Evolutionary conservation across 495 filamentous ascomycete genomes (phyloP), one percentile per base, ranked within the genome.

Genomic region (Talaromyces trachyspermus): DNA sequence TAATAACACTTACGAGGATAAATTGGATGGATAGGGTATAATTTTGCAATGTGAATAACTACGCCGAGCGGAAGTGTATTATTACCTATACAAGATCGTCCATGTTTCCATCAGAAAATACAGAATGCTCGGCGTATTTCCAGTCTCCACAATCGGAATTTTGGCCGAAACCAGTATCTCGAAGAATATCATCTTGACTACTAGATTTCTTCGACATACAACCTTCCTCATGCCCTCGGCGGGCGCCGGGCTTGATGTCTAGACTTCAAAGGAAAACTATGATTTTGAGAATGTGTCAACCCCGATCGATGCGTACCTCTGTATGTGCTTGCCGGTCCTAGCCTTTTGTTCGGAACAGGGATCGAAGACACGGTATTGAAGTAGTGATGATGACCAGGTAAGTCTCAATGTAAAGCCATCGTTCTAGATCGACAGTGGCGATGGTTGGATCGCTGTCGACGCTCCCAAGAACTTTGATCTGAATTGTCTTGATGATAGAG

Each of bases 331-430:
- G 5, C 8, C 6, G 18, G 17, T 10, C 25, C 15, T 14, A 18
- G 3, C 15, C 32, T 32, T 5, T 29, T 14, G 17, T 44, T 3
- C 42, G 25, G 5, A 49, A 37, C 22, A 65, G 41, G 0, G 61
- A 59, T 12, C 61, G 54, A 14, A 64, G 47, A 18, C 53, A 60
- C 0, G 62, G 62, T 3, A 65, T 53, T 0, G 62, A 65, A 1
- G 60, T 55, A 2, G 60, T 64, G 14, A 65, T 57, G 19, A 65
- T 63, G 10, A 65, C 61, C 4, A 65, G 18, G 26, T 60, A 60
- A 11, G 56, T 55, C 32, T 63, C 60, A 11, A 63, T 63, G 27
- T 52, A 63, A 4, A 63, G 41, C 58, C 60, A 63, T 8, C 58
- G 54, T 19, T 59, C 59, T 18, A 60, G 52, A 14, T 49, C 46